A percentile compares a stretch with the other conserved stretches of the same genome.
Evolutionary conservation across 2,329 filamentous ascomycete species (phyloP).

Genomic region (Emericellopsis atlantica): DNA sequence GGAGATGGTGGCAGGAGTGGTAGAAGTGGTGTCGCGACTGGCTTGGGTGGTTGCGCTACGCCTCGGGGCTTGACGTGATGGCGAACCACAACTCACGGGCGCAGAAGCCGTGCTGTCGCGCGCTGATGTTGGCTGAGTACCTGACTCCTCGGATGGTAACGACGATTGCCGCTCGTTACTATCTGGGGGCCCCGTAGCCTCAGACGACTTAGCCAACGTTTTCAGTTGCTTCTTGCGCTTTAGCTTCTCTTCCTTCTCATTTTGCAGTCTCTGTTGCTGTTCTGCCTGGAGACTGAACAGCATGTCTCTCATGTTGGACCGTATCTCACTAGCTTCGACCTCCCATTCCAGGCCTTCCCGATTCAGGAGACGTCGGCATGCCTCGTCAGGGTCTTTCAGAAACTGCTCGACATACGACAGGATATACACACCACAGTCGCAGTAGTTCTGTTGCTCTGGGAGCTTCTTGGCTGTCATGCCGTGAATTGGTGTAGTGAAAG

Average conservation of each 20-base stretch:
- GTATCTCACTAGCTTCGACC: conserved; percentile 47
- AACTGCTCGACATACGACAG: conserved; percentile 79
- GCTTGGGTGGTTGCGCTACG: too few relatives aligned
- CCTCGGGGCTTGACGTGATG: too few relatives aligned
- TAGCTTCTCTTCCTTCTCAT: conserved; percentile 20
- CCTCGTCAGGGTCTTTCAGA: conserved; percentile 57
- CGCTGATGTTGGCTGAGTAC: too few relatives aligned
- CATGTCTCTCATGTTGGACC: conserved; percentile 51
- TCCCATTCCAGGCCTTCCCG: conserved; percentile 36
- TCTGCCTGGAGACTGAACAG: conserved; percentile 50
- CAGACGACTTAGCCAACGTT: background rate
- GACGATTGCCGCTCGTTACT: too few relatives aligned
- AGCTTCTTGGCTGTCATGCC: conserved; percentile 61
- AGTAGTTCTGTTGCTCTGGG: conserved; percentile 71
- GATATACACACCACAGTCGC: conserved; percentile 81
- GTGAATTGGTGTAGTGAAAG: conserved; percentile 21
- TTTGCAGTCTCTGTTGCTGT: conserved; percentile 32
- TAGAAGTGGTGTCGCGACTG: too few relatives aligned
- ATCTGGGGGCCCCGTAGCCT: background rate
- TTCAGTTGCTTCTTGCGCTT: background rate
- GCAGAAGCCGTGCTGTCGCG: too few relatives aligned
- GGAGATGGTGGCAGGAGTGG: too few relatives aligned
- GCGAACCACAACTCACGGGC: too few relatives aligned
- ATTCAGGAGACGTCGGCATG: conserved; percentile 53
- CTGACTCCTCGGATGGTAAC: too few relatives aligned